Percentiles rank a stretch among this genome's conserved stretches.
phyloP scores from a whole-genome alignment of 345 rosid genomes.

The Brassica napus region DNA sequence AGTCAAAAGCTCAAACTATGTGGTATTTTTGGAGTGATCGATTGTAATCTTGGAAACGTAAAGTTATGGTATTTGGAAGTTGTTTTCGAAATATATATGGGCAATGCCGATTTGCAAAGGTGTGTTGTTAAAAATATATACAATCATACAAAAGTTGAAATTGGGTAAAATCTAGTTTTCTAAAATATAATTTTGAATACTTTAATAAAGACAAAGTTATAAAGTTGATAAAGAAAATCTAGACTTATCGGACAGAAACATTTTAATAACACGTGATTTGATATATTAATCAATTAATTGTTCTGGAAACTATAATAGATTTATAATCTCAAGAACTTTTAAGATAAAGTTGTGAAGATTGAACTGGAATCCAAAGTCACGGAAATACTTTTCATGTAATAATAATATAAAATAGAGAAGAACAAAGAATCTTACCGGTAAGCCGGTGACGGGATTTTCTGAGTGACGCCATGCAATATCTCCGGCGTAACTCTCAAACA shows the following conservation, averaged over 20 bases:
- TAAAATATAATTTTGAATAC: neutral
- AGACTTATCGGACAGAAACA: neutral
- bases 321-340: neutral
- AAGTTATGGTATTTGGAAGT: neutral
- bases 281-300: neutral
- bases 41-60: neutral
- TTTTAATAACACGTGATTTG: neutral
- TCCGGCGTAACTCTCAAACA: slow-evolving; percentile 61
- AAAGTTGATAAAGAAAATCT: neutral
- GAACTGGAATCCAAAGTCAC: neutral
- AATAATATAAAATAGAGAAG: neutral
- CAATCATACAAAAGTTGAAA: neutral
- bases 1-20: neutral
- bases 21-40: neutral
- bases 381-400: neutral
- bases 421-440: slow-evolving; percentile 23
- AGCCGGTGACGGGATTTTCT: slow-evolving; percentile 35
- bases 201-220: neutral
- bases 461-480: slow-evolving; percentile 70
- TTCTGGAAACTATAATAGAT: neutral
- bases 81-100: too few species aligned
- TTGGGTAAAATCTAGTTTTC: neutral
- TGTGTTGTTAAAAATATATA: neutral
- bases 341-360: neutral
- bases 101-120: neutral